phyloP scores from a whole-genome alignment of 2,329 filamentous ascomycete genomes.

The Corynespora cassiicola region DNA sequence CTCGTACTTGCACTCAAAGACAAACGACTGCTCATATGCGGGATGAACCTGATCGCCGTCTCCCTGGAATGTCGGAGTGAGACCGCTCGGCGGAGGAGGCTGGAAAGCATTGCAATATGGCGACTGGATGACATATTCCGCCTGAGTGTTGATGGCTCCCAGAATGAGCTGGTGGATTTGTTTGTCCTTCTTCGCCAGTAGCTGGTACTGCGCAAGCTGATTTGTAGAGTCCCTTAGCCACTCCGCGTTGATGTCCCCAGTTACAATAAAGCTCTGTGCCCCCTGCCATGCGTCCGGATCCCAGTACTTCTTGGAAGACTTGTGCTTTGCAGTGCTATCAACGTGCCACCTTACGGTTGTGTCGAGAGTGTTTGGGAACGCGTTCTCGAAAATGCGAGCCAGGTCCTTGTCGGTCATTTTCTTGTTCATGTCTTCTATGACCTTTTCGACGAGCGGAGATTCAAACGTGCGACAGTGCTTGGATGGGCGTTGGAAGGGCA shows the following conservation, averaged over 20 bases:
- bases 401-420: conserved; percentile 86
- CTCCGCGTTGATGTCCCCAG: conserved; percentile 90
- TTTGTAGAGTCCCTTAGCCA: conserved; percentile 95
- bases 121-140: conserved; percentile 90
- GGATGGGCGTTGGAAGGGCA: conserved; percentile 87
- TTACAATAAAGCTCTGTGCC: conserved; percentile 90
- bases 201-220: conserved; percentile 89
- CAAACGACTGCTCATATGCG: conserved; percentile 78
- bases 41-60: conserved; percentile 88
- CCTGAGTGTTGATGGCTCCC: conserved; percentile 94
- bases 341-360: conserved; percentile 90
- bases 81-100: conserved; percentile 81
- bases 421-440: conserved; percentile 81
- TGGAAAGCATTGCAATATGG: conserved; percentile 99
- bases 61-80: conserved; percentile 75
- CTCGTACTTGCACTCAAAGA: conserved; percentile 99
- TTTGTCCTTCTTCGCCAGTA: conserved; percentile 80
- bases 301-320: conserved; percentile 43
- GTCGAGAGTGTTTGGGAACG: conserved; percentile 90
- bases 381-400: conserved; percentile 91
- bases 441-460: conserved; percentile 83
- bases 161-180: conserved; percentile 80
- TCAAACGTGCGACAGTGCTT: conserved; percentile 86
- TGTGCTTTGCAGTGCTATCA: conserved; percentile 58
- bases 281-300: conserved; percentile 73